Evolutionary conservation across 148 eudicot genomes (phyloP).

Genomic region (Heliosperma pusillum): DNA sequence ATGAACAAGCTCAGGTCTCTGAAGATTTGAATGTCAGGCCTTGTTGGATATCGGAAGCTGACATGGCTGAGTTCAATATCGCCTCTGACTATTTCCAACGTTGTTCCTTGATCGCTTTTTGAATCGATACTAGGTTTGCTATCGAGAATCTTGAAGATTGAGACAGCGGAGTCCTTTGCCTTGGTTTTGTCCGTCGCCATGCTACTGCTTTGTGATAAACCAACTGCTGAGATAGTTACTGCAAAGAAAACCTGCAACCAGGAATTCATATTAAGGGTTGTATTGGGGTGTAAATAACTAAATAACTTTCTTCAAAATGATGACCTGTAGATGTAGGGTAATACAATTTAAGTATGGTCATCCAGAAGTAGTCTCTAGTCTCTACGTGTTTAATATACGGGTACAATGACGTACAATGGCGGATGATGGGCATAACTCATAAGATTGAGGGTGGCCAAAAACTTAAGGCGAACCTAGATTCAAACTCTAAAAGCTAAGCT

Average conservation of each 20-base stretch:
- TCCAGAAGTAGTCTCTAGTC: too few species aligned
- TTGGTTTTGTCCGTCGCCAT: conserved; percentile 60
- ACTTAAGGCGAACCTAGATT: too few species aligned
- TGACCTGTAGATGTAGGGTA: too few species aligned
- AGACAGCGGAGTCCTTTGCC: conserved; percentile 66
- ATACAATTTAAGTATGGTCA: too few species aligned
- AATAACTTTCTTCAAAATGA: too few species aligned
- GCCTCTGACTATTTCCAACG: conserved; percentile 44
- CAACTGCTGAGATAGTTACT: conserved; percentile 56
- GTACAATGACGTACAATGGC: too few species aligned
- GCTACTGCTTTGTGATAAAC: conserved; percentile 61
- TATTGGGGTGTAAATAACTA: neutral
- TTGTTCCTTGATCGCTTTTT: conserved; percentile 49
- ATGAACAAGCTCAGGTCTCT: conserved; percentile 60
- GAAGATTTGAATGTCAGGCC: conserved; percentile 77
- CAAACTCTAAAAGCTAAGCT: too few species aligned
- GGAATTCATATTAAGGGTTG: neutral
- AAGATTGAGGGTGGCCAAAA: too few species aligned
- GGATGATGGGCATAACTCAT: too few species aligned
- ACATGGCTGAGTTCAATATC: conserved; percentile 61
- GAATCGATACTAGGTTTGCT: conserved; percentile 69
- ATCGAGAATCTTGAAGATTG: conserved; percentile 72
- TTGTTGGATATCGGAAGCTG: conserved; percentile 69
- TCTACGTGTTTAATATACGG: too few species aligned
- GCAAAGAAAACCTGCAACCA: conserved; percentile 79